Base-by-base conservation (phyloP, 176 grass and related monocot species). In the Coix lacrymajobi region DNA sequence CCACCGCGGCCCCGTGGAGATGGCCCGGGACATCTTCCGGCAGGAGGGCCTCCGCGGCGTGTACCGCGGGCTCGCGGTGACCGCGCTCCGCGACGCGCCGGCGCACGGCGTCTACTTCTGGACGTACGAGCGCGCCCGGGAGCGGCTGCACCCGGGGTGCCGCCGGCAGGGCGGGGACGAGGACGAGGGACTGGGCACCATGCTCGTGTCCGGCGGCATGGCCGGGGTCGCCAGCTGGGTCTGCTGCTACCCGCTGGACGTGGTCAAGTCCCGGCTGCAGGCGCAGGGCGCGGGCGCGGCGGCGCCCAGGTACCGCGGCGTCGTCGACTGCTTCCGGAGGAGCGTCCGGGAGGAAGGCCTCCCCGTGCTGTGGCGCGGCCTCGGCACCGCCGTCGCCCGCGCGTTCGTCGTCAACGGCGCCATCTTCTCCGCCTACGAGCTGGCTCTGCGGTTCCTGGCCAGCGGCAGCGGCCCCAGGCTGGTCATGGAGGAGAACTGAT, bases 171-270 rank as follows among this genome's bases (percentile, higher is more conserved):
- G n/a, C 11, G 87, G 77, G 40, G 87, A 87, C 51, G 88, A 73
- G 48, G 87, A 88, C 49, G 91, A 95, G 83, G 92, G 76, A 71
- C 69, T 99, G 2, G 75, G 76, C 2, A 99, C 96, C 2, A 99
- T 99, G 96, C 93, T 99, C 39, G 57, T 96, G 1, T 82, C 96
- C 67, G 96, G 96, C 15, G 96, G 96, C 12, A 79, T 93, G 17
- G 96, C 96, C 8, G 96, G 96, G 15, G 96, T 99, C 22, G 89
- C 96, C 30, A 99, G 96, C 83, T 99, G 96, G 96, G 87, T 93
- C 30, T 92, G 86, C 84, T 93, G 93, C 85, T 99, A 99, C 79
- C 96, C 96, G 36, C 79, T 99, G 26, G 96, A 99, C 77, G 96
- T 99, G 79, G 87, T 99, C 29, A 99, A 99, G 81, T 96, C 96